Conservation (phyloP, 2,329 filamentous ascomycete genomes). For the Tetracladium maxilliforme region DNA sequence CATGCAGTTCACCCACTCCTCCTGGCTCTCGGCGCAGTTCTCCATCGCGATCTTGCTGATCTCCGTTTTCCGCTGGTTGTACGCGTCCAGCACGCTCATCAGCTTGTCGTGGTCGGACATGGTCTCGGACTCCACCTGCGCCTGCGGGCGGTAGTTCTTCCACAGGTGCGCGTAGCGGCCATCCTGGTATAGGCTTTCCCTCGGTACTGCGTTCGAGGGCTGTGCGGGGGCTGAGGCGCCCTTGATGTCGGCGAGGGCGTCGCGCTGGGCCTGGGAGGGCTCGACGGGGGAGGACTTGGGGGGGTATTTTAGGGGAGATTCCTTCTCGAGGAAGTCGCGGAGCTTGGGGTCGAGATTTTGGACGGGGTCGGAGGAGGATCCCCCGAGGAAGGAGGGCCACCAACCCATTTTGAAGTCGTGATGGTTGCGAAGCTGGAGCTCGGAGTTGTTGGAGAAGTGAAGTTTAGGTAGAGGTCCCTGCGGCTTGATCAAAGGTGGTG, state of each 20-base stretch:
- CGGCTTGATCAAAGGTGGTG: no score
- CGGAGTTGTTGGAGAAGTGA: no score
- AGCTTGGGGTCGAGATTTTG: conserved; percentile 48
- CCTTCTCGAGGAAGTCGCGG: conserved; percentile 50
- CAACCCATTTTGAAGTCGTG: no score
- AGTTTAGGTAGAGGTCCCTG: no score
- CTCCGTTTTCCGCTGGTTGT: conserved; percentile 65
- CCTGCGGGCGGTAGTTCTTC: conserved; percentile 73
- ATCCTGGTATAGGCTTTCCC: conserved; percentile 44
- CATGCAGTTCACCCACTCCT: conserved; percentile 74
- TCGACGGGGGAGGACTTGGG: conserved; percentile 3
- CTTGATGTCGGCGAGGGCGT: neutral
- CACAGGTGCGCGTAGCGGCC: conserved; percentile 76
- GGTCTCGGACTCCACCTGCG: conserved; percentile 50
- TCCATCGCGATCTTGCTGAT: conserved; percentile 77
- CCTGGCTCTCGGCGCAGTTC: conserved; percentile 82
- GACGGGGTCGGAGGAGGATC: no score
- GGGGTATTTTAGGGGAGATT: conserved; percentile 38
- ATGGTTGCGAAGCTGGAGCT: no score
- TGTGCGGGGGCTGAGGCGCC: conserved; percentile 3
- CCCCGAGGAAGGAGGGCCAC: no score
- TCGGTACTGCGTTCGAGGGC: conserved; percentile 5
- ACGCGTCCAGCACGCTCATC: conserved; percentile 64
- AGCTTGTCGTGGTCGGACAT: conserved; percentile 71
- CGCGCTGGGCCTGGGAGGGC: conserved; percentile 1